These are phyloP conservation scores for Dactylonectria macrodidyma DNA, from an alignment of 2,329 filamentous ascomycete species.

Conservation along the genomic window DNA sequence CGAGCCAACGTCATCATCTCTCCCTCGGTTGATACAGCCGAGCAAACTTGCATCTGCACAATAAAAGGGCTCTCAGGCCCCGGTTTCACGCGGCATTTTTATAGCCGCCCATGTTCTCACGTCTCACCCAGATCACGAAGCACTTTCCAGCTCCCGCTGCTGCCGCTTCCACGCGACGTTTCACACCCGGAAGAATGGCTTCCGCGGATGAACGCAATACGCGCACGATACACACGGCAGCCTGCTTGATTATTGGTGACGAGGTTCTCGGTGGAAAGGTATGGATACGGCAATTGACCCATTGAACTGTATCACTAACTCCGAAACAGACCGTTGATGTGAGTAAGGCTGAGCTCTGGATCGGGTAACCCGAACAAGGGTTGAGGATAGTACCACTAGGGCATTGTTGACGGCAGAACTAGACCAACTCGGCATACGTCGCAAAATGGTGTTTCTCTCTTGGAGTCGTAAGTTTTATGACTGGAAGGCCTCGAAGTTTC, in stretches of 20 bases:
- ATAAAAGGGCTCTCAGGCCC: conserved; percentile 14
- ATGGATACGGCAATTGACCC: conserved; percentile 30
- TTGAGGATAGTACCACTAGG: background rate
- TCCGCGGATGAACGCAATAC: conserved; percentile 69
- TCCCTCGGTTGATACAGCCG: conserved; percentile 1
- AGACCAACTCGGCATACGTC: conserved; percentile 77
- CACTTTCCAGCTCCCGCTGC: conserved; percentile 68
- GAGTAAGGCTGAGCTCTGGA: conserved; percentile 40
- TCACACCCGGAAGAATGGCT: conserved; percentile 55
- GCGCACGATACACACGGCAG: conserved; percentile 87
- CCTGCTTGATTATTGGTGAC: conserved; percentile 96
- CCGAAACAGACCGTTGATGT: conserved; percentile 56
- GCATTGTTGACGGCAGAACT: conserved; percentile 35
- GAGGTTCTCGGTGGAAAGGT: conserved; percentile 97
- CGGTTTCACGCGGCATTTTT: conserved; percentile 17
- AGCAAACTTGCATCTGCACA: conserved; percentile 1
- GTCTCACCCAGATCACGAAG: conserved; percentile 80
- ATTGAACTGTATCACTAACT: conserved; percentile 28
- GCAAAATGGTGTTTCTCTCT: conserved; percentile 76
- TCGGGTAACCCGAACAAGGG: conserved; percentile 1
- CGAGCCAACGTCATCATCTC: conserved; percentile 25
- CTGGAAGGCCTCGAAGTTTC: background rate
- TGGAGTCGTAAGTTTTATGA: conserved; percentile 65
- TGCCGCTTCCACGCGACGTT: conserved; percentile 53
- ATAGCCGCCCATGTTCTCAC: conserved; percentile 76